These are phyloP conservation scores for Parietaria judaica DNA, from an alignment of 306 rosid species.

Conservation along the genomic window DNA sequence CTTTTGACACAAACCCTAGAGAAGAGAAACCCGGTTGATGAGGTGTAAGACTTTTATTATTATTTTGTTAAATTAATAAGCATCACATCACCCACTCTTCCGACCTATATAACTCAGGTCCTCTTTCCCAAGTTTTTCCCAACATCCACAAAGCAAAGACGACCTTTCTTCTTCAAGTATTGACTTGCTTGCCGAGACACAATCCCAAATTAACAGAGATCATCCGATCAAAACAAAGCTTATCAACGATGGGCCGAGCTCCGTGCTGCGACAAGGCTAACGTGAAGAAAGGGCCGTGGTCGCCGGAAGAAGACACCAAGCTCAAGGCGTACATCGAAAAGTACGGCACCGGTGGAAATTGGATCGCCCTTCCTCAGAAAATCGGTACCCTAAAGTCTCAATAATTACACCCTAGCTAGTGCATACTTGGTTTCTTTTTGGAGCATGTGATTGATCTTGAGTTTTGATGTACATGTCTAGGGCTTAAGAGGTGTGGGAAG, in stretches of 20 bases:
- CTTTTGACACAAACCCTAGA: slow-evolving; percentile 37
- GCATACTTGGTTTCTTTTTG: background rate
- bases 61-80: slow-evolving; percentile 39
- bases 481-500: slow-evolving; percentile 98
- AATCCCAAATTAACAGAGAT: background rate
- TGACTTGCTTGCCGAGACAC: slow-evolving; percentile 5
- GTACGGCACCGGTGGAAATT: slow-evolving; percentile 87
- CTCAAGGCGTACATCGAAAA: slow-evolving; percentile 82
- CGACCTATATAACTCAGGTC: slow-evolving; percentile 59
- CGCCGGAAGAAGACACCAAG: slow-evolving; percentile 84
- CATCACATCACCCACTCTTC: slow-evolving; percentile 56
- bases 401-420: too few relatives aligned
- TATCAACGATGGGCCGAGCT: slow-evolving; percentile 75
- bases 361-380: slow-evolving; percentile 99
- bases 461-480: slow-evolving; percentile 24
- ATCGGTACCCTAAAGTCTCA: slow-evolving; percentile 38
- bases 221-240: background rate
- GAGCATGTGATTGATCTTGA: background rate
- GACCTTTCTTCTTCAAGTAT: slow-evolving; percentile 1
- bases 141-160: slow-evolving; percentile 35
- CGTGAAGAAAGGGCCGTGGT: slow-evolving; percentile 99
- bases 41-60: slow-evolving; percentile 37
- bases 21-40: slow-evolving; percentile 32
- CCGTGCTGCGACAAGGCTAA: slow-evolving; percentile 96
- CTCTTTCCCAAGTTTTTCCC: slow-evolving; percentile 37